Evolutionary conservation across 129 eudicot genomes (phyloP).

Genomic region (Pulicaria dysenterica): DNA sequence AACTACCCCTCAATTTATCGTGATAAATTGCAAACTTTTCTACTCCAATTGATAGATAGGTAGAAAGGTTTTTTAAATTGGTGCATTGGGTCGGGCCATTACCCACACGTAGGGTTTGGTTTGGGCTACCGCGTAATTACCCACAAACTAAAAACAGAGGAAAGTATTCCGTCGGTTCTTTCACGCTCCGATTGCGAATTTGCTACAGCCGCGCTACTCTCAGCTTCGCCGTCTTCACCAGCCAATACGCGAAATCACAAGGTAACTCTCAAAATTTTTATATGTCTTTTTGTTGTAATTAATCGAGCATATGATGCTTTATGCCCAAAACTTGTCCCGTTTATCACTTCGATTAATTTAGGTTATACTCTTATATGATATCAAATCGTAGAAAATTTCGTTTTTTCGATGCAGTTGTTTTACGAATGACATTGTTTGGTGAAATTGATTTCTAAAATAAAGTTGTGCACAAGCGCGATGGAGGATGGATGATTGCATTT

Average conservation of each 20-base stretch:
- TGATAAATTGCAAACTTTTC: no score
- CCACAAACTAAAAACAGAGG: neutral
- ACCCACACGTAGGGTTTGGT: neutral
- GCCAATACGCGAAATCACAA: neutral
- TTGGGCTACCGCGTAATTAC: neutral
- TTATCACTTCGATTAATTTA: slow-evolving; percentile 2
- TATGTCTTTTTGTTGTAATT: neutral
- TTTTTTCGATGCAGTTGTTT: neutral
- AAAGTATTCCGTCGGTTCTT: slow-evolving; percentile 4
- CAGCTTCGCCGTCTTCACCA: slow-evolving; percentile 22
- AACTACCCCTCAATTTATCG: no score
- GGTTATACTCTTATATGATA: slow-evolving; percentile 18
- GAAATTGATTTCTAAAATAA: neutral
- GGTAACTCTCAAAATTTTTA: neutral
- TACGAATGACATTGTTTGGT: neutral
- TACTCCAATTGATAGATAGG: no score
- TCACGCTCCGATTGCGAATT: slow-evolving; percentile 21
- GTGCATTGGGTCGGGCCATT: neutral
- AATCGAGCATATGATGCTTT: neutral
- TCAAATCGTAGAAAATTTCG: neutral
- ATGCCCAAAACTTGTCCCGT: neutral
- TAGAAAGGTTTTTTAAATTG: no score
- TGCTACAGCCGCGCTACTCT: slow-evolving; percentile 22
- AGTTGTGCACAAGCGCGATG: neutral
- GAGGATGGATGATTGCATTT: neutral